Evolutionary conservation across 2,329 filamentous ascomycete genomes (phyloP), one percentile per base, ranked within the genome.

Genomic region (Curvularia eragrostidis): DNA sequence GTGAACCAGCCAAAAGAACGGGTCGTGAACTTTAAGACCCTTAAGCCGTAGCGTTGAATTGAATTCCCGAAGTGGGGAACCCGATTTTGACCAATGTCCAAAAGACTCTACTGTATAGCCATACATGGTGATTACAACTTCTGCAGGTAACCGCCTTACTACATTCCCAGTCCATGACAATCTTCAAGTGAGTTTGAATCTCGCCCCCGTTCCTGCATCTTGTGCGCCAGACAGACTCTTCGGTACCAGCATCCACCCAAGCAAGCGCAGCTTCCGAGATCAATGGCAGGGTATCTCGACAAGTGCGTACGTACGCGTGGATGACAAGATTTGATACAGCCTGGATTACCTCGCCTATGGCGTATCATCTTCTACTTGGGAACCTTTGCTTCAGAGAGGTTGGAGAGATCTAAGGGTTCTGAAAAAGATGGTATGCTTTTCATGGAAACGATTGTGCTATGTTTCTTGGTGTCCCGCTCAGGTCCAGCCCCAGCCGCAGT

Each of bases 161-260:
- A 26, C 3, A 26, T n/a, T 10, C 32, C 8, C 10, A 30, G 30
- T 38, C 46, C 26, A 6, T 38, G 18, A 28, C 28, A n/a, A 26
- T 8, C 9, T 26, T 6, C 12, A 42, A 21, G 43, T 47, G 26
- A 47, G 13, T 30, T 12, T 18, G 10, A 47, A 30, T 18, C 9
- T 32, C 23, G n/a, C n/a, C 15, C 34, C 34, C 36, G 32, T 49
- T 39, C 47, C 47, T 49, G 47, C 47, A 26, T 49, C 9, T 24
- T 28, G 21, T 30, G 15, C 47, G 21, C 26, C 5, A 8, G 7
- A 32, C 47, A 34, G 41, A 23, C 23, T 38, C 21, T 28, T n/a
- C 21, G 23, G 32, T 24, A 26, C 5, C 43, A 9, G 41, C 21
- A 43, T 15, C 12, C 41, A 6, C 28, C 34, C 30, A 36, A 49